Evolutionary conservation across 2,329 filamentous ascomycete species (phyloP).

Genomic region (Colletotrichum coccodes): DNA sequence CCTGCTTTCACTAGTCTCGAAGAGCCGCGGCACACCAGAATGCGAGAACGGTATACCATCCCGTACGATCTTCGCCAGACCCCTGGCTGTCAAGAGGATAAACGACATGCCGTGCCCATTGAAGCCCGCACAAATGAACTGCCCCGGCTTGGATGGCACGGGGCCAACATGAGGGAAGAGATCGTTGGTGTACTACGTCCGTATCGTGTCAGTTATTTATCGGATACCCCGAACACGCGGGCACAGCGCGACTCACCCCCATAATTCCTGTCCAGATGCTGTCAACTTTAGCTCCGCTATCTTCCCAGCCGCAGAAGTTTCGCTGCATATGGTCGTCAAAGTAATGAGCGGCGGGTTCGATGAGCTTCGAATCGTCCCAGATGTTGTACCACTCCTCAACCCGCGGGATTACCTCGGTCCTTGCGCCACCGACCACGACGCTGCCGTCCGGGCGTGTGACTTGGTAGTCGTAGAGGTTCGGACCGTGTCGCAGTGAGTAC

Average conservation of each 20-base stretch:
- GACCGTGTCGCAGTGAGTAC: slow-evolving; percentile 39
- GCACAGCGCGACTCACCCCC: slow-evolving; percentile 41
- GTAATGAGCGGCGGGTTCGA: slow-evolving; percentile 49
- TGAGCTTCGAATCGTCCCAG: slow-evolving; percentile 51
- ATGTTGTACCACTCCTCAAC: slow-evolving; percentile 52
- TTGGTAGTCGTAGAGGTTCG: slow-evolving; percentile 46
- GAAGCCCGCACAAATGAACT: slow-evolving; percentile 59
- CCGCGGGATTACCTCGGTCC: slow-evolving; percentile 27
- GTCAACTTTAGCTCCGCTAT: slow-evolving; percentile 47
- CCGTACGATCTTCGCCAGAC: slow-evolving; percentile 50
- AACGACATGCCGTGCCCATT: slow-evolving; percentile 62
- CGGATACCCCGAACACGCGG: neutral
- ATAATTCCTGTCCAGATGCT: slow-evolving; percentile 48
- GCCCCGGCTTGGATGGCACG: slow-evolving; percentile 50
- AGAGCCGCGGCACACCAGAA: slow-evolving; percentile 50
- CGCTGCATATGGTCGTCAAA: slow-evolving; percentile 59
- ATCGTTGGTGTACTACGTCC: slow-evolving; percentile 44
- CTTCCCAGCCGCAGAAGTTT: slow-evolving; percentile 56
- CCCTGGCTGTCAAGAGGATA: slow-evolving; percentile 52
- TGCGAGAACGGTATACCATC: slow-evolving; percentile 43
- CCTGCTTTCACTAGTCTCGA: slow-evolving; percentile 44
- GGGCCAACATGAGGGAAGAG: slow-evolving; percentile 17
- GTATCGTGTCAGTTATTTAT: slow-evolving; percentile 47
- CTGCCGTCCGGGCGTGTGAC: slow-evolving; percentile 56
- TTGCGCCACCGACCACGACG: slow-evolving; percentile 53